Evolutionary conservation across 2,329 filamentous ascomycete genomes (phyloP).

Genomic region (Aspergillus awamori): DNA sequence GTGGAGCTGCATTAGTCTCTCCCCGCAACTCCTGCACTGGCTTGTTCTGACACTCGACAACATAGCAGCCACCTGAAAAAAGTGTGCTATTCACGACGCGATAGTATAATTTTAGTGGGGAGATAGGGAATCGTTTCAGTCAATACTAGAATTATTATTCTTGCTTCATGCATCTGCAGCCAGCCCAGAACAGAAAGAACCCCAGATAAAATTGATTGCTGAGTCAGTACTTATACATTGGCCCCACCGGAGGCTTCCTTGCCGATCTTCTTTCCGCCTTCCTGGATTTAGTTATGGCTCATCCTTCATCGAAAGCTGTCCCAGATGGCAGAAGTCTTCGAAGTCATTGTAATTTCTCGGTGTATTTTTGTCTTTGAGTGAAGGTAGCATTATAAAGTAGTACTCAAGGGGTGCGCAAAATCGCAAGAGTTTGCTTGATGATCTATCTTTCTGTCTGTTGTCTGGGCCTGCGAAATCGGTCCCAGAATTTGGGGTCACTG

Average conservation of each 20-base stretch:
- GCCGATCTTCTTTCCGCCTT: neutral
- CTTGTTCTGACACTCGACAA: neutral
- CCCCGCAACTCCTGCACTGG: neutral
- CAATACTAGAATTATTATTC: too few species aligned
- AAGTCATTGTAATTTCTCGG: too few species aligned
- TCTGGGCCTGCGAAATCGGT: slow-evolving; percentile 1
- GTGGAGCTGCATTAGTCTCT: neutral
- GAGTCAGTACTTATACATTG: neutral
- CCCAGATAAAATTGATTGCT: neutral
- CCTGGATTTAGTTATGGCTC: neutral
- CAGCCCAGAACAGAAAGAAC: too few species aligned
- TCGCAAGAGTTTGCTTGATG: too few species aligned
- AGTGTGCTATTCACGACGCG: too few species aligned
- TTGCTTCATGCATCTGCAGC: too few species aligned
- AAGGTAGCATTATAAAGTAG: too few species aligned
- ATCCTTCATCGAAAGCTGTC: neutral
- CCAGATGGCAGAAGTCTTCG: too few species aligned
- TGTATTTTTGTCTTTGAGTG: too few species aligned
- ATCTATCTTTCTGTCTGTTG: neutral
- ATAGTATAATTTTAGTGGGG: too few species aligned
- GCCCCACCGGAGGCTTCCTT: neutral
- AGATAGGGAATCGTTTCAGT: too few species aligned
- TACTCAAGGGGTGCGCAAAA: too few species aligned
- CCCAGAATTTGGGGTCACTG: neutral
- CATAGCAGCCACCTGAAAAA: neutral